Percentiles rank a stretch among this genome's conserved stretches.
These are phyloP conservation scores for Crithidia bombi DNA, from an alignment of 208 protist species.

Conservation along the genomic window DNA sequence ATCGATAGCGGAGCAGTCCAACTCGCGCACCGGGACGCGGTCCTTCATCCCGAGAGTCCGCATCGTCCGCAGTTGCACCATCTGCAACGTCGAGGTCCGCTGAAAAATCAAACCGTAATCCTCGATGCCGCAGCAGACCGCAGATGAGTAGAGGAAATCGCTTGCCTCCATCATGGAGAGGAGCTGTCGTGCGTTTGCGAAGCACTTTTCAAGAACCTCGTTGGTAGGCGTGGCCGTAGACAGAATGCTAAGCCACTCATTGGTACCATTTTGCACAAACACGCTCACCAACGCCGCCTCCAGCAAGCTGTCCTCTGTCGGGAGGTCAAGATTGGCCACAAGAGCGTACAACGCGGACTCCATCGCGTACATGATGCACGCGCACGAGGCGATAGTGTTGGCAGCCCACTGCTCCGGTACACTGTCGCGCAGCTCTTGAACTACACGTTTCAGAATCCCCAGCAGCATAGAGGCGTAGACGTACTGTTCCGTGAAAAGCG, in stretches of 20 bases:
- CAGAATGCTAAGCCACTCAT: constrained; percentile 62
- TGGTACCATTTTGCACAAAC: constrained; percentile 65
- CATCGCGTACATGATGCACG: constrained; percentile 84
- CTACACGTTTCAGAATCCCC: constrained; percentile 73
- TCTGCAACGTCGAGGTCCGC: constrained; percentile 82
- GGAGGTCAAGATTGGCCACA: constrained; percentile 80
- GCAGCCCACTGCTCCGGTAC: constrained; percentile 57
- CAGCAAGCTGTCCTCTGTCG: constrained; percentile 81
- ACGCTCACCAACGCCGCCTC: constrained; percentile 70
- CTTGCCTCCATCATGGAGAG: constrained; percentile 69
- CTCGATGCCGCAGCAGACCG: constrained; percentile 84
- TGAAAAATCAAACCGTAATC: constrained; percentile 88
- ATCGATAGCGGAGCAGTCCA: constrained; percentile 74
- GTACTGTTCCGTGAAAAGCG: constrained; percentile 87
- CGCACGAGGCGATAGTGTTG: constrained; percentile 61
- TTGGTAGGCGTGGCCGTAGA: constrained; percentile 62
- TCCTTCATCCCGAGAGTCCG: constrained; percentile 70
- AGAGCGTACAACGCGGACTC: constrained; percentile 85
- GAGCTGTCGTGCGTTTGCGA: constrained; percentile 48
- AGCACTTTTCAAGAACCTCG: constrained; percentile 54
- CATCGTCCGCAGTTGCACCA: constrained; percentile 70
- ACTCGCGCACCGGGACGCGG: constrained; percentile 67
- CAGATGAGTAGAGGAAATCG: constrained; percentile 80
- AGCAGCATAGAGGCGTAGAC: constrained; percentile 77
- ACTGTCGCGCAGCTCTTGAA: constrained; percentile 62